Conservation (phyloP, 2,329 filamentous ascomycete species). For the Pseudogymnoascus sp. region DNA sequence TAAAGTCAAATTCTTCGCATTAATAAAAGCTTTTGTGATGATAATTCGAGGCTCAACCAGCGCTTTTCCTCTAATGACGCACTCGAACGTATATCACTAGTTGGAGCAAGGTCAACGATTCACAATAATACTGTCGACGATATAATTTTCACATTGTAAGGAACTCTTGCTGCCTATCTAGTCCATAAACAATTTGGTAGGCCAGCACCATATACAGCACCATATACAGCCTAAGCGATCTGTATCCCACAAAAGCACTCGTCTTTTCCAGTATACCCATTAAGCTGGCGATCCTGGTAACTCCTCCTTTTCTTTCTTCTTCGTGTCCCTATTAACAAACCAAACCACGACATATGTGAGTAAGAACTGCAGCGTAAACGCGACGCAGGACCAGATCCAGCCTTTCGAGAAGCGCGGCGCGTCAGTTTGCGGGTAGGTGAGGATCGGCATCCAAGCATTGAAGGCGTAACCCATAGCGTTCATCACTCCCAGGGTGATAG, state of each 20-base stretch:
- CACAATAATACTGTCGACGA: background rate
- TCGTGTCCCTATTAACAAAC: background rate
- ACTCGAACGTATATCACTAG: background rate
- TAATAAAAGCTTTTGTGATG: background rate
- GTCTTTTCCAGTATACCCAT: background rate
- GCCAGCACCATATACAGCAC: background rate
- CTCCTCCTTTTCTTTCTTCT: background rate
- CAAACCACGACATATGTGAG: background rate
- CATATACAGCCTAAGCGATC: background rate
- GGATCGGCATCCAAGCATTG: constrained; percentile 59
- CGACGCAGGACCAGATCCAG: constrained; percentile 33
- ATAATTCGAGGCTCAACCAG: background rate
- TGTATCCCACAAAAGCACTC: background rate
- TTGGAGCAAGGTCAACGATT: background rate
- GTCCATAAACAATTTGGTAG: background rate
- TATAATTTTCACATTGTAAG: background rate
- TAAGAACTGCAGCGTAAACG: background rate
- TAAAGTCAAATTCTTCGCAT: background rate
- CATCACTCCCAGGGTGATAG: constrained; percentile 59
- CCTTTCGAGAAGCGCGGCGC: constrained; percentile 54
- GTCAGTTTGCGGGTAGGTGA: constrained; percentile 59
- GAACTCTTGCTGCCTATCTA: background rate
- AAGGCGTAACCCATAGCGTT: constrained; percentile 64
- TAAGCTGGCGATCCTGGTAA: background rate
- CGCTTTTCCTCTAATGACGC: background rate